These are phyloP conservation scores for Flaveria robusta DNA, from an alignment of 129 eudicot species.

Conservation along the genomic window DNA sequence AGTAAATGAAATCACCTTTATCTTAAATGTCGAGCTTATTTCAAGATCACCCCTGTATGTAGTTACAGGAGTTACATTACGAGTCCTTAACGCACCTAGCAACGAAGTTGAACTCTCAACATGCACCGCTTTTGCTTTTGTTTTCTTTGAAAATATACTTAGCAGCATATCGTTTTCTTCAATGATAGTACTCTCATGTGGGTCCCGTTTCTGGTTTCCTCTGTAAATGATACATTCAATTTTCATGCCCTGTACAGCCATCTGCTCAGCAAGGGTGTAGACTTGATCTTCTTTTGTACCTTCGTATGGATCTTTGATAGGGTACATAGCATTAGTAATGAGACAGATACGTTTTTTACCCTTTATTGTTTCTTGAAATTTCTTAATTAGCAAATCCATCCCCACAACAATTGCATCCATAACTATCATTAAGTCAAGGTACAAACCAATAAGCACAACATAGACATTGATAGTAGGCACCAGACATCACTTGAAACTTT, in stretches of 20 bases:
- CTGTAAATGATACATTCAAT: constrained; percentile 70
- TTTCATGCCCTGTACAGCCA: constrained; percentile 84
- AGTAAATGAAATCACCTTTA: constrained; percentile 54
- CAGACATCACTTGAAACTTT: neutral
- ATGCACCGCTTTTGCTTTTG: constrained; percentile 67
- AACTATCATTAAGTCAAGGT: constrained; percentile 73
- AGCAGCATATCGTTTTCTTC: constrained; percentile 79
- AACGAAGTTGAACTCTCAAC: constrained; percentile 80
- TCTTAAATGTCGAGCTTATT: constrained; percentile 64
- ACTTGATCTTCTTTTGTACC: constrained; percentile 98
- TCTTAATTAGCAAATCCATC: constrained; percentile 94
- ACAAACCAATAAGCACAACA: constrained; percentile 19
- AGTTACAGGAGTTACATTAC: constrained; percentile 84
- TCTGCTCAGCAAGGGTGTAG: constrained; percentile 75
- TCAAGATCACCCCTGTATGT: constrained; percentile 89
- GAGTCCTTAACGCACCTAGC: constrained; percentile 91
- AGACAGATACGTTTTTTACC: constrained; percentile 94
- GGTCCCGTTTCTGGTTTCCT: constrained; percentile 43
- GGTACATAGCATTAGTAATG: constrained; percentile 69
- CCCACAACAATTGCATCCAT: constrained; percentile 96
- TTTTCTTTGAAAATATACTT: constrained; percentile 60
- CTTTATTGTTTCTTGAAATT: constrained; percentile 71
- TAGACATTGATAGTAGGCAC: neutral
- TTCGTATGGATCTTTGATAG: constrained; percentile 83
- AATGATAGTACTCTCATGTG: constrained; percentile 36